These are phyloP conservation scores for Xerocomellus dryophilus DNA, from an alignment of 768 basidiomycete species.

Conservation along the genomic window DNA sequence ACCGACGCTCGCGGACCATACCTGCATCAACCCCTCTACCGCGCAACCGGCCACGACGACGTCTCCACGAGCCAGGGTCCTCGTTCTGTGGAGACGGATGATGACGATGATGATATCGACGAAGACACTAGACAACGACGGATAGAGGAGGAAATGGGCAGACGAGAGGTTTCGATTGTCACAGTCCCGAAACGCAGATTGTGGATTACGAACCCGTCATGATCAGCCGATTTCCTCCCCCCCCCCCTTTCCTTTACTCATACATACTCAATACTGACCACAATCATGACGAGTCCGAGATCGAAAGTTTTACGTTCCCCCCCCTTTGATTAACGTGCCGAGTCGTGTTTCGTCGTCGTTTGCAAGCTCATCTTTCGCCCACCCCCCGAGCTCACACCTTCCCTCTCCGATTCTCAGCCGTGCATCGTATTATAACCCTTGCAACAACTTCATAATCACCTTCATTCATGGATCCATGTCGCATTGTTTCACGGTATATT, in stretches of 20 bases:
- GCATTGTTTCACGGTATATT: conserved; percentile 37
- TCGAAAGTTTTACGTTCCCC: conserved; percentile 3
- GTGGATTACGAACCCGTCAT: conserved; percentile 68
- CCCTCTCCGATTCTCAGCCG: conserved; percentile 1
- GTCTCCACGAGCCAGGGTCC: conserved; percentile 39
- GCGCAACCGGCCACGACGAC: conserved; percentile 45
- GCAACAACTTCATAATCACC: conserved; percentile 25
- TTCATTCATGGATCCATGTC: conserved; percentile 31
- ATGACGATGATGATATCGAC: conserved; percentile 68
- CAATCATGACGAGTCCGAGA: conserved; percentile 11
- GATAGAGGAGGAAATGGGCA: conserved; percentile 79
- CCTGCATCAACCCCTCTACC: conserved; percentile 62
- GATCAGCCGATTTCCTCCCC: conserved; percentile 9
- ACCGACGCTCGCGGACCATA: conserved; percentile 57
- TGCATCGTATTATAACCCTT: conserved; percentile 28
- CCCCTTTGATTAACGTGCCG: conserved; percentile 13
- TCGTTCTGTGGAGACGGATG: conserved; percentile 53
- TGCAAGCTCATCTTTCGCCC: conserved; percentile 7
- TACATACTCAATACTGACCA: conserved; percentile 24
- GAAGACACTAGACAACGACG: conserved; percentile 69
- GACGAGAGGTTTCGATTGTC: conserved; percentile 82
- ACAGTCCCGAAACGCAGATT: conserved; percentile 71
- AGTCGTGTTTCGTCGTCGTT: conserved; percentile 13
- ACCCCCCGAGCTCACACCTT: background rate
- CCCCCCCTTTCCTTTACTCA: conserved; percentile 6